These are phyloP conservation scores for Monosporascus sp. DNA, from an alignment of 2,329 filamentous ascomycete genomes.

Conservation along the genomic window DNA sequence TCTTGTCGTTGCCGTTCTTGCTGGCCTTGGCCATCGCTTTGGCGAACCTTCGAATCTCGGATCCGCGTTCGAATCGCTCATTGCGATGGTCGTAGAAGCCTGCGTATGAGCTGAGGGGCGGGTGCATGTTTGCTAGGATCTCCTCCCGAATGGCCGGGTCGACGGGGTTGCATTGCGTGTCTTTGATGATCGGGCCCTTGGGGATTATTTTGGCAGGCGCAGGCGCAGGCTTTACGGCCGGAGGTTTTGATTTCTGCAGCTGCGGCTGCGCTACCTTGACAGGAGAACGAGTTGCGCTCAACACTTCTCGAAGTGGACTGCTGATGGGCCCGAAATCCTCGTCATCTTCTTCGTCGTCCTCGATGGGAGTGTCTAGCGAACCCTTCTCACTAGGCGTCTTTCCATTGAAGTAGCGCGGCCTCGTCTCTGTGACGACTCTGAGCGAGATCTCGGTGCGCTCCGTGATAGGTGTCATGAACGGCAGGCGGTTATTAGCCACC, in stretches of 20 bases:
- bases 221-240: slow-evolving; percentile 24
- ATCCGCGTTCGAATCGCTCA: slow-evolving; percentile 58
- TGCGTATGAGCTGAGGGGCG: slow-evolving; percentile 66
- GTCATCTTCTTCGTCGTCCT: slow-evolving; percentile 27
- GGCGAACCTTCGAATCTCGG: slow-evolving; percentile 76
- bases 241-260: slow-evolving; percentile 35
- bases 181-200: slow-evolving; percentile 72
- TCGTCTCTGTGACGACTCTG: slow-evolving; percentile 55
- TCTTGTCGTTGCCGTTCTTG: slow-evolving; percentile 56
- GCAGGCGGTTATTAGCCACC: slow-evolving; percentile 82
- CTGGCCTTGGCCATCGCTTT: slow-evolving; percentile 58
- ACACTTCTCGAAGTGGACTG: slow-evolving; percentile 67
- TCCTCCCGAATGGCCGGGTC: slow-evolving; percentile 68
- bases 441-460: slow-evolving; percentile 90
- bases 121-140: slow-evolving; percentile 70
- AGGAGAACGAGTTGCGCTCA: slow-evolving; percentile 44
- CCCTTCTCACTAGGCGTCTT: slow-evolving; percentile 71
- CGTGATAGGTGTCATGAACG: slow-evolving; percentile 98
- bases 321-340: slow-evolving; percentile 43
- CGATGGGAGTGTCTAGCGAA: slow-evolving; percentile 20
- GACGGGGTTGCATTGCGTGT: slow-evolving; percentile 82
- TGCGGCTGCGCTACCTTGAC: slow-evolving; percentile 48
- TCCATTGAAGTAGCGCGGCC: slow-evolving; percentile 54
- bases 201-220: slow-evolving; percentile 34
- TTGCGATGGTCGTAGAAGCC: slow-evolving; percentile 73